These are phyloP conservation scores for Tulasnella sp. DNA, from an alignment of 768 basidiomycete species.

Conservation along the genomic window DNA sequence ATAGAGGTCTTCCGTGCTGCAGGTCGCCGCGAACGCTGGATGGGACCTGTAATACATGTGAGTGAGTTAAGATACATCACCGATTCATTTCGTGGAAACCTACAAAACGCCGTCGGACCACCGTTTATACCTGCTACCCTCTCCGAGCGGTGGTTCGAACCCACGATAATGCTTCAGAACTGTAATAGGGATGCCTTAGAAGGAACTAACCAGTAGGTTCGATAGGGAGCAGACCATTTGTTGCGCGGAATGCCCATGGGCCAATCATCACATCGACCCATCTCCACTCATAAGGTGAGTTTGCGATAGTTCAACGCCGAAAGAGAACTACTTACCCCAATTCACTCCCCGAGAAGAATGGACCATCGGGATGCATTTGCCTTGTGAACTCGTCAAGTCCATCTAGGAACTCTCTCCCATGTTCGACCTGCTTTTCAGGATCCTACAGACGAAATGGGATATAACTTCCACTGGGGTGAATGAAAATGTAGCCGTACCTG, in stretches of 20 bases:
- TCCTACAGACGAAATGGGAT: constrained; percentile 31
- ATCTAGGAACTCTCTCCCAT: constrained; percentile 42
- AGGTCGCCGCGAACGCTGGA: constrained; percentile 52
- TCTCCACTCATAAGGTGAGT: constrained; percentile 23
- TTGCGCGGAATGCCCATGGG: constrained; percentile 42
- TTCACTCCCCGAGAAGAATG: constrained; percentile 2
- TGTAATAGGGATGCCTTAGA: background rate
- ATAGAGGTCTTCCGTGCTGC: constrained; percentile 55
- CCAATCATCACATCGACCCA: constrained; percentile 56
- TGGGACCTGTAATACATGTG: constrained; percentile 26
- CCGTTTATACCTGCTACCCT: constrained; percentile 33
- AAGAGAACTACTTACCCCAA: background rate
- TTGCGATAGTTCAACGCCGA: background rate
- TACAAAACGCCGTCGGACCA: constrained; percentile 44
- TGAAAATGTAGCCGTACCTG: background rate
- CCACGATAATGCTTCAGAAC: constrained; percentile 57
- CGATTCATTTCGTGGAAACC: background rate
- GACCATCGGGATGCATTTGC: constrained; percentile 34
- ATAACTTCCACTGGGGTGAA: background rate
- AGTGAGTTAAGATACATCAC: background rate
- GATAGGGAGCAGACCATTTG: background rate
- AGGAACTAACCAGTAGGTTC: background rate
- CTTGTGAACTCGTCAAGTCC: constrained; percentile 40
- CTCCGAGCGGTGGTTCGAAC: constrained; percentile 38
- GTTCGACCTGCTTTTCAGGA: constrained; percentile 34